These are phyloP conservation scores for Brassica cretica DNA, from an alignment of 345 rosid genomes.

Conservation along the genomic window DNA sequence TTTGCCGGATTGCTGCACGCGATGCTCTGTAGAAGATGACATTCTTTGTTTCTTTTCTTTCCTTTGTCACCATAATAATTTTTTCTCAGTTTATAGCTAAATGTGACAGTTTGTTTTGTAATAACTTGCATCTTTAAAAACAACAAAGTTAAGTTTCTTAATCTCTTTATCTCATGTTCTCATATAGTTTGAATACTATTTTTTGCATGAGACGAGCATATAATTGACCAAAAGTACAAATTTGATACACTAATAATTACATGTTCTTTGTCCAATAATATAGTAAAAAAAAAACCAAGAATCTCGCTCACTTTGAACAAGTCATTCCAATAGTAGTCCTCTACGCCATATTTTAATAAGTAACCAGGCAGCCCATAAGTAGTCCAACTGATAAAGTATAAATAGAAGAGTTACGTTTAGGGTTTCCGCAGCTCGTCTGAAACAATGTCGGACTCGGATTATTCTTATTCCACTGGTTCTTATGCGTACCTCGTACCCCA, in stretches of 20 bases:
- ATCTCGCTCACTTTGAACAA: slow-evolving; percentile 11
- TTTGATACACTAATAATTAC: too few relatives aligned
- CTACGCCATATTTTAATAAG: too few relatives aligned
- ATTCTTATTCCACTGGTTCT: too few relatives aligned
- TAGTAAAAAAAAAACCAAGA: background rate
- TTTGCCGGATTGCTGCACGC: slow-evolving; percentile 80
- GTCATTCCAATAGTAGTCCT: background rate
- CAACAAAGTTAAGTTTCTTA: background rate
- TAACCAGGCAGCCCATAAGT: too few relatives aligned
- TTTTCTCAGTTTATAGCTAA: background rate
- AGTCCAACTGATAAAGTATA: too few relatives aligned
- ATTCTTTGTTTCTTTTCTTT: background rate
- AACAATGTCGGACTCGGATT: too few relatives aligned
- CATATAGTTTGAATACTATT: background rate
- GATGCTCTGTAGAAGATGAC: slow-evolving; percentile 60
- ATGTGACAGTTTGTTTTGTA: slow-evolving; percentile 3
- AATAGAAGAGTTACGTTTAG: too few relatives aligned
- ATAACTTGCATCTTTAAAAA: background rate
- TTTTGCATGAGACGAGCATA: too few relatives aligned
- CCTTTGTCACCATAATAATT: background rate
- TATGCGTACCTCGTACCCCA: too few relatives aligned
- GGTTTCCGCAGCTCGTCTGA: too few relatives aligned
- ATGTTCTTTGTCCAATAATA: too few relatives aligned
- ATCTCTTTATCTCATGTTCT: background rate
- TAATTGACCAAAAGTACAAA: too few relatives aligned